Evolutionary conservation across 2,329 filamentous ascomycete genomes (phyloP), one percentile per base, ranked within the genome.

Genomic region (Parascedosporium putredinis): DNA sequence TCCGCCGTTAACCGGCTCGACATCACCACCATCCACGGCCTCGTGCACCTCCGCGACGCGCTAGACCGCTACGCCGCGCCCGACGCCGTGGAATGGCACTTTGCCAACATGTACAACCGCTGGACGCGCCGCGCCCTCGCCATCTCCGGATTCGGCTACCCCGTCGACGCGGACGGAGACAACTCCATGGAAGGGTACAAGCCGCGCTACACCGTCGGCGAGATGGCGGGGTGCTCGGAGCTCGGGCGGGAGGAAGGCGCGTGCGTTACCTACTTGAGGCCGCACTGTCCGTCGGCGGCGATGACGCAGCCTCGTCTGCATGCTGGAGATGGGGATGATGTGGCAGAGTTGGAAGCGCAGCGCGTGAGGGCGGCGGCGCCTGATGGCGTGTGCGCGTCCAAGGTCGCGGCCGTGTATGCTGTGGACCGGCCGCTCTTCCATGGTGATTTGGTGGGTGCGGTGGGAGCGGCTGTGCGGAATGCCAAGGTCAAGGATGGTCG

Each of bases 71-170:
- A 75, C 50, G 71, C 76, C 1, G 60, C 65, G 2, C 70, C 70
- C 1, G 64, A 71, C 34, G 59, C 57, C 3, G 70, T 72, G 3
- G 67, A 73, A 56, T 73, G 70, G 71, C 71, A 74, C 58, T 70
- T 80, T 59, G 74, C 75, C 25, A 65, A 71, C 50, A 67, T 79
- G 20, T 66, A 68, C 52, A 77, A 74, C 54, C 68, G 72, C 33
- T 80, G 76, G 76, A 73, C 76, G 2, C 71, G 75, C 52, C 70
- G 75, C n/a, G 75, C 76, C 1, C 64, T 80, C 2, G 69, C 70
- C 1, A 71, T 71, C 5, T 75, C 73, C 3, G 75, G 75, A 1
- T 79, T 79, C 53, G 76, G 76, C 7, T 66, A 61, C 57, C 62
- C 67, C 58, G 8, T 58, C 29, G 50, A 59, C 50, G 10, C 54